These are phyloP conservation scores for Dendrocalamus sinicus DNA, from an alignment of 176 grass and related monocot genomes.

Conservation along the genomic window DNA sequence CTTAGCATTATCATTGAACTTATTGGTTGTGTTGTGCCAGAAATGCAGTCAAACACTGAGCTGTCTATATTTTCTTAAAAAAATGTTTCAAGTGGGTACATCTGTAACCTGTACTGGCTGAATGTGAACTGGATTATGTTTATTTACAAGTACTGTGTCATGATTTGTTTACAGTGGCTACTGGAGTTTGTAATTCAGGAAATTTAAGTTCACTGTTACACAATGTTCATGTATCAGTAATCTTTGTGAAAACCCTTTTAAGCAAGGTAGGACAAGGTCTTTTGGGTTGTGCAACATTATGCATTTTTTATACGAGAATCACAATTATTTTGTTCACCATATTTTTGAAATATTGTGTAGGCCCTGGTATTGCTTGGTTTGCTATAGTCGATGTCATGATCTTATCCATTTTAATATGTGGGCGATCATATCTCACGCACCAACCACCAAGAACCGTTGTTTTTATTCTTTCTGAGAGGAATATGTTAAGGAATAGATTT, in stretches of 20 bases:
- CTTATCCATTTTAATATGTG: conserved; percentile 16
- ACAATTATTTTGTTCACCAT: not conserved
- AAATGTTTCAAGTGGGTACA: too few relatives aligned
- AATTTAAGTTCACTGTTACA: not conserved
- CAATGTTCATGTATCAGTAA: not conserved
- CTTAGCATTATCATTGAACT: conserved; percentile 13
- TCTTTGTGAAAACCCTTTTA: not conserved
- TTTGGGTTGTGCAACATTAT: not conserved
- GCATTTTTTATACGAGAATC: conserved; percentile 2
- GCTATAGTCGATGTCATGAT: not conserved
- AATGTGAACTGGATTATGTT: conserved; percentile 27
- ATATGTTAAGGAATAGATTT: conserved; percentile 28
- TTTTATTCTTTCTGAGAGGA: conserved; percentile 2
- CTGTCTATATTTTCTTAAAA: not conserved
- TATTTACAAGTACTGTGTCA: not conserved
- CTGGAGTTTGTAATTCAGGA: not conserved
- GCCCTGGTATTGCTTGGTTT: conserved; percentile 2
- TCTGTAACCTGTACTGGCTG: not conserved
- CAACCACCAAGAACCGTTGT: not conserved
- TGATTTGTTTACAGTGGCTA: not conserved
- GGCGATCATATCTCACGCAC: conserved; percentile 8
- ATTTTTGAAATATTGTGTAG: not conserved
- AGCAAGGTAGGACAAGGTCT: conserved; percentile 16
- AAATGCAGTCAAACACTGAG: not conserved
- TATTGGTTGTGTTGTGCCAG: not conserved